Base-by-base conservation (phyloP, 345 rosid species). In the Acer saccharum region DNA sequence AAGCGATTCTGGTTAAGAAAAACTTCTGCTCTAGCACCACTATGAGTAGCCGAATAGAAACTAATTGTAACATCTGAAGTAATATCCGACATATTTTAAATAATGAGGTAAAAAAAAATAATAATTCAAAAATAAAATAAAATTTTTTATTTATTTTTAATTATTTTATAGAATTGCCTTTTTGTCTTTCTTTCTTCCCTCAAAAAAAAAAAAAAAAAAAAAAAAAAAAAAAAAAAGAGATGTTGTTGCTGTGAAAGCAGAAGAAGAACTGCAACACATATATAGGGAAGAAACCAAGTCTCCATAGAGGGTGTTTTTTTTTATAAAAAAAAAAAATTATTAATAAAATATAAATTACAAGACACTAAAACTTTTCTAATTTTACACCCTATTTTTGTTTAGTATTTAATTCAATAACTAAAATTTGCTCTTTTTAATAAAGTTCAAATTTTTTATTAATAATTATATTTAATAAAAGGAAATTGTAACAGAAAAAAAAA, bases 31-130 rank as follows among this genome's bases (percentile, higher is more conserved):
- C 76, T 84, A 62, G 41, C 79, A 68, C 25, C 43, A 23, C 23
- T 63, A 4, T 20, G 73, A 54, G 32, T 61, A 48, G 60, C 85
- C 12, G 86, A 76, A 78, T 84, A 79, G 74, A 81, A 81, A 71
- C 88, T 87, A 69, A 71, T 84, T 66, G 71, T 74, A 54, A 64
- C 81, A 67, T 68, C 85, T 66, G 76, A 81, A 69, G 79, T 77
- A 58, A 29, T 29, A 29, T 71, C 83, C 77, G 90, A 83, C 90
- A 87, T 44, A 7, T 58, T 18, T 8, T 8, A 17, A 7, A 57
- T 12, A 21, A 55, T 2, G 20, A 20, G 63, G 12, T 58, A 18
- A 29, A 3, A 29, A 29, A 3, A 2, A 29, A 29, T 2, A 2
- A 27, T 1, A 27, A 1, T 25, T 25, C 25, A 25, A 25, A 27